A percentile compares a stretch with the other conserved stretches of the same genome.
phyloP scores from a whole-genome alignment of 257 asterid genomes.

The Fraxinus quadrangulata region DNA sequence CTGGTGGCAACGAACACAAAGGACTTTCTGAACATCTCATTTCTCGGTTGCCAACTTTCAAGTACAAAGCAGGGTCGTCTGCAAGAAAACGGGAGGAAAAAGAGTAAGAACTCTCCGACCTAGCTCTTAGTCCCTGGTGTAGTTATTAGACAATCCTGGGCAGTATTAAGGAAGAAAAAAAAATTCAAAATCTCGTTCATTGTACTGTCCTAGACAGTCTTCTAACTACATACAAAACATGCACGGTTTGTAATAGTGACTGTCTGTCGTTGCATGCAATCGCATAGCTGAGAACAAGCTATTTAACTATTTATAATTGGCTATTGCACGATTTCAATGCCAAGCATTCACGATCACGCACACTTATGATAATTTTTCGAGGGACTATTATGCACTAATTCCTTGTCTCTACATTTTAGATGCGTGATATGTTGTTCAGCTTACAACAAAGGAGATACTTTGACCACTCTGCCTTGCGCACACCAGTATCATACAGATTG shows the following conservation, averaged over 20 bases:
- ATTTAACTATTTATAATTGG: no score
- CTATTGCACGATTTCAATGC: no score
- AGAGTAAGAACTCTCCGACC: conserved; percentile 28
- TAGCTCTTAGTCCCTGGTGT: background rate
- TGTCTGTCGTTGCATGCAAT: no score
- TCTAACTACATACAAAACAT: no score
- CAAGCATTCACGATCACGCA: background rate
- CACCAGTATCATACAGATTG: conserved; percentile 81
- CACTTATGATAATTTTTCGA: background rate
- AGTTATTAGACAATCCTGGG: background rate
- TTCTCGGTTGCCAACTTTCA: conserved; percentile 73
- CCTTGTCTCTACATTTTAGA: conserved; percentile 34
- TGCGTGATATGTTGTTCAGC: conserved; percentile 79
- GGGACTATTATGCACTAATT: background rate
- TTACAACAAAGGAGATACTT: conserved; percentile 55
- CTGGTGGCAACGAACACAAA: conserved; percentile 67
- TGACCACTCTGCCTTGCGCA: conserved; percentile 79
- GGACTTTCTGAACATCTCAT: conserved; percentile 76
- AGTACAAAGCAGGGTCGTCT: conserved; percentile 54
- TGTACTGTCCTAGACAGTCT: no score
- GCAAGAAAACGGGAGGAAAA: conserved; percentile 42
- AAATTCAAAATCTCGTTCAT: no score
- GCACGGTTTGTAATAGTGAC: no score
- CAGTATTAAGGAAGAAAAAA: no score
- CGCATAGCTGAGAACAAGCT: background rate